These are phyloP conservation scores for Lumnitzera littorea DNA, from an alignment of 345 rosid genomes.

Conservation along the genomic window DNA sequence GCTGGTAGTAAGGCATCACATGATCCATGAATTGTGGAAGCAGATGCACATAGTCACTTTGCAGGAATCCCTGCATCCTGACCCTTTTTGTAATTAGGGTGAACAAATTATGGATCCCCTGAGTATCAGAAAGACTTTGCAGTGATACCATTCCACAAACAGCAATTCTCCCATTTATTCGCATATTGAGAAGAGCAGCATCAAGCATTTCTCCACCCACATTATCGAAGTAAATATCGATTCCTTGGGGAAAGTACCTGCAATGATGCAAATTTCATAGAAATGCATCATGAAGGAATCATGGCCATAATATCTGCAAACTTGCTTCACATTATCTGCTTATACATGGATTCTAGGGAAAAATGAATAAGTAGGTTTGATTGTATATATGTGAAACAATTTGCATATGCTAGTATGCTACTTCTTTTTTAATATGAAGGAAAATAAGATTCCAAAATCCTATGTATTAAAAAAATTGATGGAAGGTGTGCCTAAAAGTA, in stretches of 20 bases:
- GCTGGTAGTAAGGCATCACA: background rate
- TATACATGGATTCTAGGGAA: too few relatives aligned
- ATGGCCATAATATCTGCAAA: too few relatives aligned
- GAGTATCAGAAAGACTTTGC: background rate
- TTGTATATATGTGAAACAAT: too few relatives aligned
- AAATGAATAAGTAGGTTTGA: too few relatives aligned
- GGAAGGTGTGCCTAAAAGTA: too few relatives aligned
- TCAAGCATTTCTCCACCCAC: conserved; percentile 12
- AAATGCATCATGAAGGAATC: too few relatives aligned
- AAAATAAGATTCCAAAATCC: too few relatives aligned
- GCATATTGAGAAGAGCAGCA: conserved; percentile 6
- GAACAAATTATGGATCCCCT: conserved; percentile 3
- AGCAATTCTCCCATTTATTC: conserved; percentile 2
- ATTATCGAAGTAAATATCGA: conserved; percentile 10
- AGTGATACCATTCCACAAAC: conserved; percentile 7
- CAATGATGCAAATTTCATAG: too few relatives aligned
- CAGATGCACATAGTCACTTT: conserved; percentile 4
- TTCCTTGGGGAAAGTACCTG: conserved; percentile 5
- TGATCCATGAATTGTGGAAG: conserved; percentile 4
- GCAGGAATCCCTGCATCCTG: conserved; percentile 4
- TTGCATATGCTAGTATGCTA: too few relatives aligned
- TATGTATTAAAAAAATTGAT: too few relatives aligned
- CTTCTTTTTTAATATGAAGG: too few relatives aligned
- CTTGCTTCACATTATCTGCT: too few relatives aligned
- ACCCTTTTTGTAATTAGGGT: background rate